A percentile compares a stretch with the other conserved stretches of the same genome.
phyloP scores from a whole-genome alignment of 371 early-diverging fungal species.

The Lichtheimia hyalospora region DNA sequence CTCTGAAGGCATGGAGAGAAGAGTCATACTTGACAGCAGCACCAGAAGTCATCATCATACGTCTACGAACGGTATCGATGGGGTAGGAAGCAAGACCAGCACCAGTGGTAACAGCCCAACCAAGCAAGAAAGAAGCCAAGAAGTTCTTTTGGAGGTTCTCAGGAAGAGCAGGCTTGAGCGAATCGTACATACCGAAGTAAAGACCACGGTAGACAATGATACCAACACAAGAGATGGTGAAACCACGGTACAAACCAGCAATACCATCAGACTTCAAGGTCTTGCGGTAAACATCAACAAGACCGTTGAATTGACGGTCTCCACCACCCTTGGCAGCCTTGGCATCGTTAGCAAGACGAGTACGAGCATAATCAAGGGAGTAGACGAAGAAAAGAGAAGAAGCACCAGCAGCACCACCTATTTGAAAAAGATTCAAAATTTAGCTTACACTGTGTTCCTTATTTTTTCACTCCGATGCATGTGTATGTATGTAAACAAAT shows the following conservation, averaged over 20 bases:
- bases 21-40: conserved; percentile 76
- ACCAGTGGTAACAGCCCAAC: conserved; percentile 74
- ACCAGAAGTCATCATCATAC: too few species aligned
- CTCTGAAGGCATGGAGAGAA: conserved; percentile 67
- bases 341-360: too few species aligned
- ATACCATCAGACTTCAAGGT: conserved; percentile 70
- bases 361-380: too few species aligned
- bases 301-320: conserved; percentile 77
- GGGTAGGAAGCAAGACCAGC: conserved; percentile 81
- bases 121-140: conserved; percentile 68
- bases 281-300: conserved; percentile 75
- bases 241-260: conserved; percentile 84
- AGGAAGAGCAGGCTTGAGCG: conserved; percentile 73
- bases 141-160: conserved; percentile 52
- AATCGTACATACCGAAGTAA: conserved; percentile 82
- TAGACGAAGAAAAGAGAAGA: too few species aligned
- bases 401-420: too few species aligned
- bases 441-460: too few species aligned
- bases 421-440: too few species aligned
- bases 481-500: background rate
- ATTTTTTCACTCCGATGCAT: too few species aligned
- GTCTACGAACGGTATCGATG: conserved; percentile 89
- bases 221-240: conserved; percentile 75
- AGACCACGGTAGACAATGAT: conserved; percentile 82
- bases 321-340: conserved; percentile 68